Evolutionary conservation across 78 protist genomes (phyloP).

Genomic region (Creolimax fragrantissima): DNA sequence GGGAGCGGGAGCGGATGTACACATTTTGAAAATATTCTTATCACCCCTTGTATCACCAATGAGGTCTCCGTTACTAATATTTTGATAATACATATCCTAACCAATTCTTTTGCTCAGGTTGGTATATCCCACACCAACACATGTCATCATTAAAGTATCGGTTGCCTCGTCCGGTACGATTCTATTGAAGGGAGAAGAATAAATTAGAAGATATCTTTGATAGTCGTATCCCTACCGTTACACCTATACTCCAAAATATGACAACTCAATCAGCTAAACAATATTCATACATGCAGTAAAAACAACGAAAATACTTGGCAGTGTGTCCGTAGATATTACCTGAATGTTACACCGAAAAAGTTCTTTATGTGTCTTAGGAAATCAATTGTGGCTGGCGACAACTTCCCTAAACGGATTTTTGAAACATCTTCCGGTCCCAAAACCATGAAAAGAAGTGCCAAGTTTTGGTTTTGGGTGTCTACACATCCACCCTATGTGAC

Average conservation of each 20-base stretch:
- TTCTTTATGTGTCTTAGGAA: constrained; percentile 8
- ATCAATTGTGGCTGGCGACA: constrained; percentile 24
- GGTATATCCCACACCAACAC: constrained; percentile 17
- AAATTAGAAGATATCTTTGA: background rate
- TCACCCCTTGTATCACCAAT: no score
- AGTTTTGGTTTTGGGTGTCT: constrained; percentile 68
- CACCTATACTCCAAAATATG: background rate
- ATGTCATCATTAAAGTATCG: background rate
- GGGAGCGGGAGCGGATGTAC: no score
- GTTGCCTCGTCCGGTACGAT: background rate
- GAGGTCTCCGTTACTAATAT: no score
- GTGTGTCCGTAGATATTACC: background rate
- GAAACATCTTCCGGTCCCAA: constrained; percentile 86
- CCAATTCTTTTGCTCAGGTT: background rate
- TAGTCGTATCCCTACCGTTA: background rate
- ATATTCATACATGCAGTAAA: background rate
- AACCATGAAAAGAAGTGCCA: constrained; percentile 72
- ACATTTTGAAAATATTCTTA: no score
- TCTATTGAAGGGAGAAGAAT: background rate
- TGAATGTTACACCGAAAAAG: constrained; percentile 41
- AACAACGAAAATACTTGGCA: background rate
- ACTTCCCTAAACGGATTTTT: constrained; percentile 63
- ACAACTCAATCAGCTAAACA: background rate
- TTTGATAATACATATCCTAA: no score
- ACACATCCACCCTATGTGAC: constrained; percentile 69